A percentile compares a stretch with the other conserved stretches of the same genome.
phyloP scores from a whole-genome alignment of 1,139 yeast genomes.

The Blastobotrys apis region DNA sequence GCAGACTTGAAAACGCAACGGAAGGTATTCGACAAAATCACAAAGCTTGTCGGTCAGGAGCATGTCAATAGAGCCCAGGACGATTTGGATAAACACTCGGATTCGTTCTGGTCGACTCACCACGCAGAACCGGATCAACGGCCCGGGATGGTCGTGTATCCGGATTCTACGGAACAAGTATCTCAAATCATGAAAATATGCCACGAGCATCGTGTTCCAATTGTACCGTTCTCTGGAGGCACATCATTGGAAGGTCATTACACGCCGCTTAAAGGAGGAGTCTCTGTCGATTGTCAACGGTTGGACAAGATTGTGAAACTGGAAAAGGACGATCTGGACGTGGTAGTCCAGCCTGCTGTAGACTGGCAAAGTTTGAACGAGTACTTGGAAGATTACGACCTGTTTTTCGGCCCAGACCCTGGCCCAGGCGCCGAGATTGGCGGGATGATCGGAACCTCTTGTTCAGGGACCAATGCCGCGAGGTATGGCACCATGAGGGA shows the following conservation, averaged over 20 bases:
- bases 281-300: constrained; percentile 51
- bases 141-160: constrained; percentile 60
- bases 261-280: constrained; percentile 66
- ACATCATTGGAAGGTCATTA: constrained; percentile 81
- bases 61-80: constrained; percentile 37
- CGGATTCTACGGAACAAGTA: constrained; percentile 61
- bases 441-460: constrained; percentile 65
- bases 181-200: constrained; percentile 56
- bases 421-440: constrained; percentile 72
- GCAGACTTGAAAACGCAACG: constrained; percentile 41
- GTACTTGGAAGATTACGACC: constrained; percentile 39
- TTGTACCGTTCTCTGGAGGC: constrained; percentile 74
- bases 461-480: constrained; percentile 69
- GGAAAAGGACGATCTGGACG: constrained; percentile 56
- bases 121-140: constrained; percentile 50
- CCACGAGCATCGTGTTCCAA: constrained; percentile 58
- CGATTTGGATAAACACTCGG: constrained; percentile 49
- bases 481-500: constrained; percentile 68
- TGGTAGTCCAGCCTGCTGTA: constrained; percentile 67
- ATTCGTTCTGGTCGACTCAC: constrained; percentile 60
- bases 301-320: constrained; percentile 52
- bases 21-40: constrained; percentile 44
- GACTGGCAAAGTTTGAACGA: constrained; percentile 65
- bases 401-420: constrained; percentile 69
- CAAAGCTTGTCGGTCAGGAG: constrained; percentile 43